phyloP scores from a whole-genome alignment of 768 basidiomycete genomes.

The Amanita jacksonii region DNA sequence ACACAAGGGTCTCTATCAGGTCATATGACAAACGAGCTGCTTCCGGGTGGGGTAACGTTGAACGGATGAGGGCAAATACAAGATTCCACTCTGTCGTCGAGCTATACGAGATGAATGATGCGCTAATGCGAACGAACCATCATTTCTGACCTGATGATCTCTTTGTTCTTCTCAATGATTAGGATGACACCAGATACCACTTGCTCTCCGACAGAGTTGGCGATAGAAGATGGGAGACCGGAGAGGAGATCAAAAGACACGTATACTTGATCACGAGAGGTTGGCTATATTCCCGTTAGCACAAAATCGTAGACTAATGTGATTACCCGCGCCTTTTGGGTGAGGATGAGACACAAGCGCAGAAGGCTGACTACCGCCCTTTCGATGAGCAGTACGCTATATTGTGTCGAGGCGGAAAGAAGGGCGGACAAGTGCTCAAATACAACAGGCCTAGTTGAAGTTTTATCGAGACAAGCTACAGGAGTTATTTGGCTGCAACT shows the following conservation, averaged over 20 bases:
- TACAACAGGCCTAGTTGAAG: slow-evolving; percentile 67
- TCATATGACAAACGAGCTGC: slow-evolving; percentile 81
- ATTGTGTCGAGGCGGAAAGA: slow-evolving; percentile 65
- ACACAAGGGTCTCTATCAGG: slow-evolving; percentile 56
- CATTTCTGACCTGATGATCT: slow-evolving; percentile 50
- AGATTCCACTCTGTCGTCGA: slow-evolving; percentile 97
- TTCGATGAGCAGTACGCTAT: slow-evolving; percentile 88
- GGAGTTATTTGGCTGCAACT: slow-evolving; percentile 15
- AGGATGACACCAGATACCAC: slow-evolving; percentile 73
- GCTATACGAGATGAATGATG: slow-evolving; percentile 24
- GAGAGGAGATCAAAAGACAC: slow-evolving; percentile 87
- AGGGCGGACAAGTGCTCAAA: slow-evolving; percentile 89
- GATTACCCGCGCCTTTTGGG: slow-evolving; percentile 50
- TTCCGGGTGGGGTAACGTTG: slow-evolving; percentile 78
- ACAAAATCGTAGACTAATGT: neutral
- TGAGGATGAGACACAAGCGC: slow-evolving; percentile 74
- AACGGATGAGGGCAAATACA: slow-evolving; percentile 78
- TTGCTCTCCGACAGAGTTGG: slow-evolving; percentile 85
- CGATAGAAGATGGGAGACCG: slow-evolving; percentile 64
- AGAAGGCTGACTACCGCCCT: slow-evolving; percentile 86
- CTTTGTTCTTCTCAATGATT: slow-evolving; percentile 68
- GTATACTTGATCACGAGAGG: slow-evolving; percentile 88
- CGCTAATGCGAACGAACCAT: neutral
- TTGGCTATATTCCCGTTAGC: slow-evolving; percentile 37
- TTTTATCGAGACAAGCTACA: neutral